Base-by-base conservation (phyloP, 352 stramenopile species). In the Phytophthora litchii region DNA sequence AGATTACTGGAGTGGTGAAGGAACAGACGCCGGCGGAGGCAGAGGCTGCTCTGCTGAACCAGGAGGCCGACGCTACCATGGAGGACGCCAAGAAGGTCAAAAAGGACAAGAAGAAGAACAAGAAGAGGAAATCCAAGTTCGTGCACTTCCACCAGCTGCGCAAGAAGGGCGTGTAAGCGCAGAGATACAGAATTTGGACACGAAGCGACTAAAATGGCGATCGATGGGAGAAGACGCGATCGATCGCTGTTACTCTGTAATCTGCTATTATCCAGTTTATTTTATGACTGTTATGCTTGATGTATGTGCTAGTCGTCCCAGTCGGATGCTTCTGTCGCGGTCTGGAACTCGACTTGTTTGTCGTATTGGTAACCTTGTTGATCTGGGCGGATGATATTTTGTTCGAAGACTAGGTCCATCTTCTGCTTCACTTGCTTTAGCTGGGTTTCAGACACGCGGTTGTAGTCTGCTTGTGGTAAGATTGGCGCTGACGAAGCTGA, bases 101-200 rank as follows among this genome's bases (percentile, higher is more conserved):
- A 62, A 80, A 83, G 56, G 85, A 83, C 56, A 69, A 70, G 62
- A 89, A 86, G 61, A 56, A 60, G 41, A 58, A 29, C 23, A 81
- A 76, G 67, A 88, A 89, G 68, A 63, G 77, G 65, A 89, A 88
- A 76, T 81, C 86, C 54, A 93, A 93, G 67, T 91, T 93, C 38
- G 74, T 95, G 56, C 83, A 92, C 65, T 93, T 95, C 71, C 83
- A 95, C 75, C 77, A 78, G 47, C 72, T 93, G 36, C 86, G 86
- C 56, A 95, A 95, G 78, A 95, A 95, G 73, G 86, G 86, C 47
- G 82, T 89, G 67, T 93, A 87, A 80, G 63, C 34, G 4, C 31
- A 31, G 31, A 52, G 16, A 34, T 52, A 35, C 46, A 38, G 50
- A 56, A 44, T 36, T 34, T 60, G 57, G 46, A 60, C 42, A 55